These are phyloP conservation scores for Endoconidiophora laricicola DNA, from an alignment of 2,329 filamentous ascomycete species.

Conservation along the genomic window DNA sequence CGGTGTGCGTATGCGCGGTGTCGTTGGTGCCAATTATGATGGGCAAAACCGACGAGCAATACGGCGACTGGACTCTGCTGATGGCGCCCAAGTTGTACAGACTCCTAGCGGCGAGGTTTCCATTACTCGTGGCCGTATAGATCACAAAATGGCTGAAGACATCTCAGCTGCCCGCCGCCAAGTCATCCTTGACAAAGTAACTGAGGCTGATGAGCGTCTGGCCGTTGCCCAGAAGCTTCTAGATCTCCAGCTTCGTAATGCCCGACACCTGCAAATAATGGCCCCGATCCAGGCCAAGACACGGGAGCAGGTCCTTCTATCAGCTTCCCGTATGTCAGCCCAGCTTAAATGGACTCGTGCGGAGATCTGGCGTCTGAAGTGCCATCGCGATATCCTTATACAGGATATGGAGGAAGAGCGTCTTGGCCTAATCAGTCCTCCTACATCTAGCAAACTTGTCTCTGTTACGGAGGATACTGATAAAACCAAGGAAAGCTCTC, in stretches of 20 bases:
- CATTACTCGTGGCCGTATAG: constrained; percentile 55
- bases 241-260: constrained; percentile 71
- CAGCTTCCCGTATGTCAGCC: constrained; percentile 68
- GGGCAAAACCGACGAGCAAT: constrained; percentile 60
- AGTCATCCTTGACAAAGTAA: constrained; percentile 69
- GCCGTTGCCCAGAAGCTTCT: constrained; percentile 57
- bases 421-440: constrained; percentile 11
- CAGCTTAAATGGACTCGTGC: constrained; percentile 89
- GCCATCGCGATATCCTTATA: constrained; percentile 73
- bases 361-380: constrained; percentile 83
- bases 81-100: constrained; percentile 42
- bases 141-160: constrained; percentile 70
- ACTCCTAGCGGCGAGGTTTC: constrained; percentile 58
- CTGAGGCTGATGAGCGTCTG: constrained; percentile 66
- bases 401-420: constrained; percentile 71
- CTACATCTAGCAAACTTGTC: background rate
- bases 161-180: constrained; percentile 68
- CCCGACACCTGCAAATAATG: constrained; percentile 73
- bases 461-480: constrained; percentile 7
- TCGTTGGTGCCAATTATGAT: constrained; percentile 72
- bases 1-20: constrained; percentile 76
- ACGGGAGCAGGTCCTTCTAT: constrained; percentile 68
- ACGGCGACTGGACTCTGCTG: constrained; percentile 50
- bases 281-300: constrained; percentile 85
- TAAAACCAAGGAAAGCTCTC: background rate